Base-by-base conservation (phyloP, 2,329 filamentous ascomycete species). In the Neofusicoccum umdonicola region DNA sequence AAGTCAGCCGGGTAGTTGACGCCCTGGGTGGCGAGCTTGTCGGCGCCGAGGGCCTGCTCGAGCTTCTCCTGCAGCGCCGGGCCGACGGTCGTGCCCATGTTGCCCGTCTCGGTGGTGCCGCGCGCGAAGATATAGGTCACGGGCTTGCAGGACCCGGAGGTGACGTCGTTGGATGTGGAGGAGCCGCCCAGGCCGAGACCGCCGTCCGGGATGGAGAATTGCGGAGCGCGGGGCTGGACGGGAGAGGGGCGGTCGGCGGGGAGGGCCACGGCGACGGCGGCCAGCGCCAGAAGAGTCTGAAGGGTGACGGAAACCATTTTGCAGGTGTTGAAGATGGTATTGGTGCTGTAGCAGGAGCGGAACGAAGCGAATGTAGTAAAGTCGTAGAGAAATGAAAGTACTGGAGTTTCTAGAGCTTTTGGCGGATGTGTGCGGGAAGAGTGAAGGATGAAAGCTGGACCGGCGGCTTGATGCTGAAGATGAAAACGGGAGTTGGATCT, bases 111-210 rank as follows among this genome's bases (percentile, higher is more conserved):
- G 4, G 79, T 81, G 4, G 84, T 85, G 7, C 85, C 84, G 15
- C 84, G 80, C 17, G 84, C 84, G 68, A 83, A 87, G 68, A 87
- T 81, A 61, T 87, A 73, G 7, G 83, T 86, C 66, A 84, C 78
- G 41, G 75, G 70, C 39, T 79, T 80, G 73, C 82, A 84, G 1
- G 3, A 70, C 15, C 65, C 47, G 13, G 72, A 44, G 6, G 19
- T 69, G 47, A 75, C 66, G 60, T 75, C 73, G 60, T 73, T 73
- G 52, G 74, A 71, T 0, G 69, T 71, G 5, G 34, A 58, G 19
- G 22, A 57, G 41, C 61, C 68, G 35, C 68, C 44, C 17, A 35
- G 5, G 31, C 54, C 47, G 19, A 35, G 12, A 3, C 50, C 19
- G 41, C 56, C 44, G 15, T n/a, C 27, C 11, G 56, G 57, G n/a